Evolutionary conservation across 164 flowering plant species (phyloP), one percentile per base, ranked within the genome.

Genomic region (Sextonia rubra): DNA sequence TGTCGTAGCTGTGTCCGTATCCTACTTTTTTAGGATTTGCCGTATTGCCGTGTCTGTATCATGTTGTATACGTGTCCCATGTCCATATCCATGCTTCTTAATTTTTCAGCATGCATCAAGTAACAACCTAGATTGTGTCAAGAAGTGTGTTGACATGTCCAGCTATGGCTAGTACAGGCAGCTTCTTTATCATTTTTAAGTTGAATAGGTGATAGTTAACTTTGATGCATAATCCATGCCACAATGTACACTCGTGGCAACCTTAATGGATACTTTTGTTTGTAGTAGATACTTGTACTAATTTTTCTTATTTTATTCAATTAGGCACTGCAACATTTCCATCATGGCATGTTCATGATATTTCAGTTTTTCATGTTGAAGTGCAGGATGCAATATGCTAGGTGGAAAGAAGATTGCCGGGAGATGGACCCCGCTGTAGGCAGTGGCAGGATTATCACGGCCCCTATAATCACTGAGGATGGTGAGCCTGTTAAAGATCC

Each of bases 401-500:
- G 44, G 55, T 83, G 90, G 91, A 95, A 95, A 80, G 91, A 89
- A 64, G 94, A 85, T 52, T 93, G 99, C 72, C 81, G 79, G 47
- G 75, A 87, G 76, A 83, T 93, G 87, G 93, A 91, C 82, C 86
- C 97, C 67, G 70, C 90, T 68, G 81, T 95, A 78, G 99, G 98
- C 65, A 95, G 98, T 78, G 99, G 99, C 7, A 89, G 84, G 66
- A 90, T 82, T 77, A 86, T 95, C 55, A 95, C 99, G 3, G 94
- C 99, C 47, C 99, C 99, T 23, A 78, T 93, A 64, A 86, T 95
- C 74, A 90, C 90, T 1, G 98, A 93, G 71, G 82, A 89, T 68
- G 99, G 99, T 61, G 83, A 83, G 68, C 97, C 97, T 71, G 89
- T 87, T 82, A 84, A 83, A 62, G 98, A 91, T 80, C 96, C 98